phyloP scores from a whole-genome alignment of 2,329 filamentous ascomycete species.

The Cladosporium sp. region DNA sequence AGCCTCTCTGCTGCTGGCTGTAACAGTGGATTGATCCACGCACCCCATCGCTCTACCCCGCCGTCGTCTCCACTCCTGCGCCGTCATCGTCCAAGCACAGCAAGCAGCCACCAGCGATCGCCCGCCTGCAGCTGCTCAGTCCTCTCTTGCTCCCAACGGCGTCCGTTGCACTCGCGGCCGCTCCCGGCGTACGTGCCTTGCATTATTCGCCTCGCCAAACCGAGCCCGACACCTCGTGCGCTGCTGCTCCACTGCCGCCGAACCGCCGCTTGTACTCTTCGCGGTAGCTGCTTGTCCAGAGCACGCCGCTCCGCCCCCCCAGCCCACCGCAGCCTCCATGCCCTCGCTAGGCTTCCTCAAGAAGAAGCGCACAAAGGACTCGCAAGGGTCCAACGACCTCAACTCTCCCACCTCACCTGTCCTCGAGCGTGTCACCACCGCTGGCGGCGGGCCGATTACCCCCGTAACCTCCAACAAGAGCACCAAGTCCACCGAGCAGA shows the following conservation, averaged over 20 bases:
- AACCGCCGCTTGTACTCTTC: constrained; percentile 4
- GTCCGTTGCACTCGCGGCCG: constrained; percentile 10
- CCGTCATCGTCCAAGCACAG: constrained; percentile 10
- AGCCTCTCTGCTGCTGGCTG: background rate
- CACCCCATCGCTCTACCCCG: constrained; percentile 16
- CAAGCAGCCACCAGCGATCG: constrained; percentile 9
- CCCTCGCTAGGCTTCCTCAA: constrained; percentile 94
- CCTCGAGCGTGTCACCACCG: constrained; percentile 50
- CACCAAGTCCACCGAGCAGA: constrained; percentile 24
- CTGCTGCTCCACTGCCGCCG: constrained; percentile 15
- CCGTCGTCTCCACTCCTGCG: constrained; percentile 13
- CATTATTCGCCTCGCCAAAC: constrained; percentile 17
- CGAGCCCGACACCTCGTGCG: constrained; percentile 1
- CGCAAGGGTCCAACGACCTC: constrained; percentile 57
- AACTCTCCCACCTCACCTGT: constrained; percentile 67
- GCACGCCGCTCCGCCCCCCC: constrained; percentile 20
- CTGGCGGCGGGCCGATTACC: constrained; percentile 40
- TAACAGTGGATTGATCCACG: background rate
- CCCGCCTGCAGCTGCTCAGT: constrained; percentile 5
- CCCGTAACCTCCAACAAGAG: constrained; percentile 48
- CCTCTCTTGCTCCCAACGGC: constrained; percentile 4
- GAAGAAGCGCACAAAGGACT: constrained; percentile 98
- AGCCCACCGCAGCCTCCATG: constrained; percentile 56
- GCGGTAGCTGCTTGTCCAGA: constrained; percentile 16
- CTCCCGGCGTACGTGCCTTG: constrained; percentile 17